Evolutionary conservation across 495 filamentous ascomycete species (phyloP).

Genomic region (Talaromyces nanjingensis): DNA sequence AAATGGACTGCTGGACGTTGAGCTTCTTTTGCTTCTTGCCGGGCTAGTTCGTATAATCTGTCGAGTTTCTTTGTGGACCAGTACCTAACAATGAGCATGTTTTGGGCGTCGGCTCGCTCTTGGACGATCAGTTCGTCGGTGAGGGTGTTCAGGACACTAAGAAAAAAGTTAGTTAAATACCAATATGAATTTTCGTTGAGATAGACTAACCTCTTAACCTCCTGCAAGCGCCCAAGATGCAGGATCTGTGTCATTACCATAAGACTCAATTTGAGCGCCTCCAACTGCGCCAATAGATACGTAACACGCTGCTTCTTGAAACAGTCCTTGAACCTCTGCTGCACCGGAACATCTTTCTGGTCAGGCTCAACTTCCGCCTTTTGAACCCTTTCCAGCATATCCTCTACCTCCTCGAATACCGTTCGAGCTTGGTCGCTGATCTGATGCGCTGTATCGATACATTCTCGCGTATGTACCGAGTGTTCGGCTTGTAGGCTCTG

Average conservation of each 20-base stretch:
- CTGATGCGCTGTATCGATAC: conserved; percentile 32
- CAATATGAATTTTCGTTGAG: no score
- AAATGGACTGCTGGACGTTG: background rate
- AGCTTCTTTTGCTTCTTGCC: conserved; percentile 28
- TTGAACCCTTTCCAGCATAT: conserved; percentile 35
- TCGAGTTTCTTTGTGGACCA: conserved; percentile 36
- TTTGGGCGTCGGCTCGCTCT: conserved; percentile 38
- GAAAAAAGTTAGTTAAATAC: background rate
- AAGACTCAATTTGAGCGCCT: conserved; percentile 38
- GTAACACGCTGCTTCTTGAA: conserved; percentile 38
- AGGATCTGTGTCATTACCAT: conserved; percentile 35
- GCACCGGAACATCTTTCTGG: conserved; percentile 22
- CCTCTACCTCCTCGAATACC: conserved; percentile 38
- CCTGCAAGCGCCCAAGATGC: conserved; percentile 28
- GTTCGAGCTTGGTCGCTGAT: conserved; percentile 33
- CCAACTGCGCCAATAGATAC: conserved; percentile 38
- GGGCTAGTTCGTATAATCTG: conserved; percentile 30
- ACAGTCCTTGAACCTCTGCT: conserved; percentile 36
- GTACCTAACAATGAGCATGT: conserved; percentile 41
- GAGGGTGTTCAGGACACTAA: conserved; percentile 7
- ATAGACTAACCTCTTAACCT: conserved; percentile 7
- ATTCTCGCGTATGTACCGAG: conserved; percentile 21
- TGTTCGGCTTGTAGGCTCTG: conserved; percentile 24
- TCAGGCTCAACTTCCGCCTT: conserved; percentile 26
- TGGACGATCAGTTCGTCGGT: conserved; percentile 29